Evolutionary conservation across 1,139 yeast genomes (phyloP).

Genomic region (Petasospora fabianii): DNA sequence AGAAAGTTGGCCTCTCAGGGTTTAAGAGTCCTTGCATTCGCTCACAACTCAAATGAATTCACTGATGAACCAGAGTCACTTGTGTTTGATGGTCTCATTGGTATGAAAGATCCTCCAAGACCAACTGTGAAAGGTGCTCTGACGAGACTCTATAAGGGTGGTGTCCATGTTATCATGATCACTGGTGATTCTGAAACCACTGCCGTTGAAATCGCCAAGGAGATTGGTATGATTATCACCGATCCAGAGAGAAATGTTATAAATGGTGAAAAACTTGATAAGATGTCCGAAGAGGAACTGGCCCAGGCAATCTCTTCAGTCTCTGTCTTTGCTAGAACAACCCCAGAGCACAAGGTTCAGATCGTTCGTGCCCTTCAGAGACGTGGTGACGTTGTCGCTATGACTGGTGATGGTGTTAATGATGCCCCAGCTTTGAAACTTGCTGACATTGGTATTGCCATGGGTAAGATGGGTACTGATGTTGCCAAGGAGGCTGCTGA

Average conservation of each 20-base stretch:
- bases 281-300: constrained; percentile 64
- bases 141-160: constrained; percentile 75
- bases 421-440: constrained; percentile 98
- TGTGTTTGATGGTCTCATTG: constrained; percentile 78
- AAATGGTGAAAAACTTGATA: constrained; percentile 79
- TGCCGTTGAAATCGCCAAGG: constrained; percentile 85
- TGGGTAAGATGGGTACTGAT: constrained; percentile 97
- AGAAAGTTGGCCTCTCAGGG: constrained; percentile 75
- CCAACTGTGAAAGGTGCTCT: constrained; percentile 74
- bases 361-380: constrained; percentile 89
- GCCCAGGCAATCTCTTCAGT: constrained; percentile 75
- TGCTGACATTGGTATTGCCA: constrained; percentile 96
- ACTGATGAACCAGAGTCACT: constrained; percentile 50
- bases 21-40: constrained; percentile 80
- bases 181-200: constrained; percentile 95
- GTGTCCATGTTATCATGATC: constrained; percentile 94
- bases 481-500: constrained; percentile 99
- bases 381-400: constrained; percentile 94
- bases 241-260: constrained; percentile 62
- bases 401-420: constrained; percentile 99
- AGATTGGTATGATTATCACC: constrained; percentile 84
- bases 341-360: constrained; percentile 92
- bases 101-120: constrained; percentile 97
- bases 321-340: constrained; percentile 91
- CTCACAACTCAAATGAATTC: constrained; percentile 40